Evolutionary conservation across 148 eudicot genomes (phyloP).

Genomic region (Fagopyrum homotropicum): DNA sequence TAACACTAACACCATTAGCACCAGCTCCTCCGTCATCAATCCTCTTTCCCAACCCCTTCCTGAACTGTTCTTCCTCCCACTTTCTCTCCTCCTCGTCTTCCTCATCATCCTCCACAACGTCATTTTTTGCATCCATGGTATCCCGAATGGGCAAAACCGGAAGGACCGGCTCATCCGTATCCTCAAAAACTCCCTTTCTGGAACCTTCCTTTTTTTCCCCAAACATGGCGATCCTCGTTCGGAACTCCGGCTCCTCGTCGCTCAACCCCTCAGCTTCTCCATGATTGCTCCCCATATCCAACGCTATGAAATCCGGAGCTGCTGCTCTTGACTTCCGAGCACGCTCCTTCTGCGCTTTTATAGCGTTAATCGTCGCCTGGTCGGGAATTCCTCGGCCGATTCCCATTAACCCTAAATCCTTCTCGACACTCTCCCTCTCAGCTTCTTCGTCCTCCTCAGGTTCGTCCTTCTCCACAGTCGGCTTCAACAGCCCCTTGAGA

Average conservation of each 20-base stretch:
- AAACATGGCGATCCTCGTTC: slow-evolving; percentile 62
- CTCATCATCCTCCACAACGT: slow-evolving; percentile 35
- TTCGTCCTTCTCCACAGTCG: slow-evolving; percentile 19
- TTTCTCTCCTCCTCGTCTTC: slow-evolving; percentile 90
- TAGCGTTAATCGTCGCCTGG: slow-evolving; percentile 56
- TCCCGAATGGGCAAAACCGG: slow-evolving; percentile 16
- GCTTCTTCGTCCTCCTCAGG: slow-evolving; percentile 17
- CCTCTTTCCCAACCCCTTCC: slow-evolving; percentile 91
- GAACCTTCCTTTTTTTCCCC: slow-evolving; percentile 44
- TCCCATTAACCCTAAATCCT: slow-evolving; percentile 29
- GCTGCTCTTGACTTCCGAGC: slow-evolving; percentile 59
- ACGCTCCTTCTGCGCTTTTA: slow-evolving; percentile 66
- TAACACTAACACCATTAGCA: slow-evolving; percentile 27
- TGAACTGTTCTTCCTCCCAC: slow-evolving; percentile 92
- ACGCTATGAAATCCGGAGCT: slow-evolving; percentile 71
- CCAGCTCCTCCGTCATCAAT: slow-evolving; percentile 47
- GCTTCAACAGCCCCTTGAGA: slow-evolving; percentile 66
- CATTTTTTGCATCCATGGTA: neutral
- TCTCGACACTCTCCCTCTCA: slow-evolving; percentile 15
- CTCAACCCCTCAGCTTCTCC: slow-evolving; percentile 92
- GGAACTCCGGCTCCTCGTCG: slow-evolving; percentile 95
- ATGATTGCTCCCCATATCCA: slow-evolving; percentile 85
- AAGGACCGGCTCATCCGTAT: slow-evolving; percentile 31
- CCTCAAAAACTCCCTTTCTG: slow-evolving; percentile 76
- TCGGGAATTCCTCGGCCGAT: slow-evolving; percentile 41